phyloP scores from a whole-genome alignment of 495 filamentous ascomycete genomes.

The Lichenothelia convexa region DNA sequence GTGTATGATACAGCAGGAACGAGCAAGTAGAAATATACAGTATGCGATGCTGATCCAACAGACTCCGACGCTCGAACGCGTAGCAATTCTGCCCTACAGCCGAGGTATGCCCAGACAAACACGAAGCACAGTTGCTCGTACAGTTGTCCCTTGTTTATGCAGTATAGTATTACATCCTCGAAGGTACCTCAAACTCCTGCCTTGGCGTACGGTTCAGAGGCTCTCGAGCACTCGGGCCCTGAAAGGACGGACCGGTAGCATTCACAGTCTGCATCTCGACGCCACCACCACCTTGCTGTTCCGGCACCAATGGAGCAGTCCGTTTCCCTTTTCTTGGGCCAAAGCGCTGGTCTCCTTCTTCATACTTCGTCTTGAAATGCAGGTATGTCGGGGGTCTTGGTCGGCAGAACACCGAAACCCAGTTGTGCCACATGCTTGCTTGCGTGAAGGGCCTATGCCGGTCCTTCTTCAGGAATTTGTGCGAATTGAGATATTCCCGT shows the following conservation, averaged over 20 bases:
- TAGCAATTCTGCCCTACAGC: too few species aligned
- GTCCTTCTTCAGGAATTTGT: slow-evolving; percentile 83
- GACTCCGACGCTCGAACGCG: too few species aligned
- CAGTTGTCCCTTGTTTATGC: too few species aligned
- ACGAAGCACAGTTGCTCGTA: too few species aligned
- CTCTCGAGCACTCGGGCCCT: slow-evolving; percentile 1
- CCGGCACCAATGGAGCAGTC: slow-evolving; percentile 29
- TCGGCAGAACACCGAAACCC: slow-evolving; percentile 60
- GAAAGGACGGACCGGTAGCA: slow-evolving; percentile 1
- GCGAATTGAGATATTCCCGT: slow-evolving; percentile 83
- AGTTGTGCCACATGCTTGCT: slow-evolving; percentile 57
- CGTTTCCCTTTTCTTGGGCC: slow-evolving; percentile 40
- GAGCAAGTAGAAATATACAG: too few species aligned
- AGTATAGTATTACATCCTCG: too few species aligned
- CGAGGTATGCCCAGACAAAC: too few species aligned
- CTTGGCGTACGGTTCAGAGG: slow-evolving; percentile 4
- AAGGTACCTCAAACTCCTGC: too few species aligned
- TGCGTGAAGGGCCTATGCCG: slow-evolving; percentile 83
- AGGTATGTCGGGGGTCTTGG: slow-evolving; percentile 81
- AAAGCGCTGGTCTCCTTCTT: slow-evolving; percentile 71
- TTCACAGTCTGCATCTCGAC: slow-evolving; percentile 44
- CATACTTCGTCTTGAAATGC: slow-evolving; percentile 61
- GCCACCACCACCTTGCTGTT: slow-evolving; percentile 27
- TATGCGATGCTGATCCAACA: too few species aligned
- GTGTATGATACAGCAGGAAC: too few species aligned